phyloP scores from a whole-genome alignment of 495 filamentous ascomycete species.

The Penicillium soppii region DNA sequence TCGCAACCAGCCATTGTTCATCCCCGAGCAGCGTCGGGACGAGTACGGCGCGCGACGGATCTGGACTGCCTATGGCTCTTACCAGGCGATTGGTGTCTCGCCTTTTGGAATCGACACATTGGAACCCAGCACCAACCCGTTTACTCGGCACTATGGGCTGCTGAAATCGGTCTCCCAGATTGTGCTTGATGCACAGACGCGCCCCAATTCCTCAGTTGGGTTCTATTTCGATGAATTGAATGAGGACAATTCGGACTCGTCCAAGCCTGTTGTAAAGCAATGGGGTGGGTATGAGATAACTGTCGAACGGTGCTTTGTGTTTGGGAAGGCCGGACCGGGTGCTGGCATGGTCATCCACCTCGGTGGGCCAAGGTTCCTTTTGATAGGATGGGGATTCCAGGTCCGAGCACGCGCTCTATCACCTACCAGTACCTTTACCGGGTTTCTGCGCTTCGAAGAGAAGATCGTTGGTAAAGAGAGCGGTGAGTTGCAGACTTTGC shows the following conservation, averaged over 20 bases:
- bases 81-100: slow-evolving; percentile 39
- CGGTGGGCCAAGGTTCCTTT: slow-evolving; percentile 37
- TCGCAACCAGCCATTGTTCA: slow-evolving; percentile 47
- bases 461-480: slow-evolving; percentile 36
- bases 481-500: slow-evolving; percentile 34
- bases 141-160: slow-evolving; percentile 41
- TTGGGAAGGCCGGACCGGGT: slow-evolving; percentile 42
- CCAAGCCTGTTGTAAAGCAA: slow-evolving; percentile 17
- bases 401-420: slow-evolving; percentile 28
- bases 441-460: slow-evolving; percentile 43
- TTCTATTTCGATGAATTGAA: slow-evolving; percentile 49
- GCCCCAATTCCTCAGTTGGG: slow-evolving; percentile 34
- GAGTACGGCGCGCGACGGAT: slow-evolving; percentile 47
- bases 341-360: slow-evolving; percentile 47
- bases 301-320: slow-evolving; percentile 48
- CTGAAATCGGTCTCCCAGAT: slow-evolving; percentile 31
- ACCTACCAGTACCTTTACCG: slow-evolving; percentile 37
- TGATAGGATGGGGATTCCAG: slow-evolving; percentile 50
- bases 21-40: slow-evolving; percentile 50
- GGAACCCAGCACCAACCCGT: slow-evolving; percentile 29
- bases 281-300: slow-evolving; percentile 33
- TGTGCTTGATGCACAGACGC: slow-evolving; percentile 42
- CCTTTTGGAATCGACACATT: slow-evolving; percentile 51
- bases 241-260: slow-evolving; percentile 20
- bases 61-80: slow-evolving; percentile 43